Conservation (phyloP, 495 filamentous ascomycete genomes). For the Rostrohypoxylon terebratum region DNA sequence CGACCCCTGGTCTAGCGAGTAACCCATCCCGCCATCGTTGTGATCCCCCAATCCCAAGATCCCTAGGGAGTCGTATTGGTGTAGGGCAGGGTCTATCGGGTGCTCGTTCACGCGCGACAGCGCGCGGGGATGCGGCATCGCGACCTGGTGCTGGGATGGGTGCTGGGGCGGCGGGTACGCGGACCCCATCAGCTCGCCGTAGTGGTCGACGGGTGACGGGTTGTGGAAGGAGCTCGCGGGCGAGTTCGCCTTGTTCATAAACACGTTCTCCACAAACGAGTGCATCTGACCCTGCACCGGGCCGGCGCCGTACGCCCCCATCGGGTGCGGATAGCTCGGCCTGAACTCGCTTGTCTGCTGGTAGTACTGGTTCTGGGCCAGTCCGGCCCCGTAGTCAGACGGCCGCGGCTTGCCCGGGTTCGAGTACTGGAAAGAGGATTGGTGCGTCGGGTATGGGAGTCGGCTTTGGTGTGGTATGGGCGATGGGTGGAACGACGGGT, state of each 20-base stretch:
- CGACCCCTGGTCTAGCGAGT: constrained; percentile 29
- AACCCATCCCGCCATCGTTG: constrained; percentile 16
- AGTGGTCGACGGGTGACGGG: constrained; percentile 46
- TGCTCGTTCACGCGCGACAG: constrained; percentile 26
- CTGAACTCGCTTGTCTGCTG: constrained; percentile 57
- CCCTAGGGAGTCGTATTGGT: constrained; percentile 31
- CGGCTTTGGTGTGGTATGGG: constrained; percentile 49
- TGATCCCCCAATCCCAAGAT: constrained; percentile 31
- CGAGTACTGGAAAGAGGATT: constrained; percentile 69
- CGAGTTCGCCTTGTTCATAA: constrained; percentile 52
- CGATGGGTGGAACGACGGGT: constrained; percentile 45
- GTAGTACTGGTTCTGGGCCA: constrained; percentile 71
- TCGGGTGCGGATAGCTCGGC: constrained; percentile 39
- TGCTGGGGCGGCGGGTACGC: constrained; percentile 37
- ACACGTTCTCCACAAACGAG: constrained; percentile 55
- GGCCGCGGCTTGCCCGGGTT: constrained; percentile 72
- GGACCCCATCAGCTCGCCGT: constrained; percentile 38
- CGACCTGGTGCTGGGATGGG: constrained; percentile 12
- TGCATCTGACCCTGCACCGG: constrained; percentile 18
- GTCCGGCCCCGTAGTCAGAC: constrained; percentile 62
- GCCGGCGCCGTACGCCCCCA: constrained; percentile 8
- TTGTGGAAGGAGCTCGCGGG: constrained; percentile 54
- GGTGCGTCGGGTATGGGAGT: constrained; percentile 54
- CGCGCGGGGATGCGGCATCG: constrained; percentile 32
- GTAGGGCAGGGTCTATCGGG: constrained; percentile 42